phyloP scores from a whole-genome alignment of 1,284 basidiomycete genomes.

The Amylostereum areolatum region DNA sequence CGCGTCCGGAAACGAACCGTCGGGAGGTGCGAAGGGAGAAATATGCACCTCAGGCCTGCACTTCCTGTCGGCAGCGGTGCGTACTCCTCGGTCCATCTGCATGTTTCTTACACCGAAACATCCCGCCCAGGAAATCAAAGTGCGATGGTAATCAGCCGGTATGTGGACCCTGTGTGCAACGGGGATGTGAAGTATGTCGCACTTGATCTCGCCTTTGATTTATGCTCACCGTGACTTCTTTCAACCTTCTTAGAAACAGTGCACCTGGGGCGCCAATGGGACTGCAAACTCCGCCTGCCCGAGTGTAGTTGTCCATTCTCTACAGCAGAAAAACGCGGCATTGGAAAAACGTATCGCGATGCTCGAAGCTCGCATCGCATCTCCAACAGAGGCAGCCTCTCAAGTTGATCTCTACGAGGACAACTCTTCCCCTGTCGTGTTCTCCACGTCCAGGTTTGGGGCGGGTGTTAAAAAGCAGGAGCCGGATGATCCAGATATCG shows the following conservation, averaged over 20 bases:
- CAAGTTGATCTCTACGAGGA: too few species aligned
- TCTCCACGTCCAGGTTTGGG: too few species aligned
- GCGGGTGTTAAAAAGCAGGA: slow-evolving; percentile 9
- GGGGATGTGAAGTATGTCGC: slow-evolving; percentile 38
- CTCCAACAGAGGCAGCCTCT: too few species aligned
- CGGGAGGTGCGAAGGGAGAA: slow-evolving; percentile 9
- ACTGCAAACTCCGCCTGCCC: slow-evolving; percentile 45
- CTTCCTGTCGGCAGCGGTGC: slow-evolving; percentile 44
- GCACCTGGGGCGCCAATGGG: slow-evolving; percentile 45
- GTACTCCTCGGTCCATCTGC: background rate
- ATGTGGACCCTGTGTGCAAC: slow-evolving; percentile 37
- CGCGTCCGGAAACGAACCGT: too few species aligned
- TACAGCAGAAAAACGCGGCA: slow-evolving; percentile 37
- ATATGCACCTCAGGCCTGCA: slow-evolving; percentile 43
- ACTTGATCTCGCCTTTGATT: background rate
- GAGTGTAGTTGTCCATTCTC: slow-evolving; percentile 38
- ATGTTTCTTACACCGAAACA: too few species aligned
- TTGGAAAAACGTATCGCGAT: slow-evolving; percentile 40
- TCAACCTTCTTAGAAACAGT: slow-evolving; percentile 25
- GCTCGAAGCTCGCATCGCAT: too few species aligned
- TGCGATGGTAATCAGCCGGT: slow-evolving; percentile 46
- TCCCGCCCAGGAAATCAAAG: slow-evolving; percentile 38
- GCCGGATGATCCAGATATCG: slow-evolving; percentile 25
- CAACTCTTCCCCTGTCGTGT: too few species aligned
- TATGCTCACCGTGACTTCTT: background rate